Conservation (phyloP, 768 basidiomycete species). For the Leccinum arenicola region DNA sequence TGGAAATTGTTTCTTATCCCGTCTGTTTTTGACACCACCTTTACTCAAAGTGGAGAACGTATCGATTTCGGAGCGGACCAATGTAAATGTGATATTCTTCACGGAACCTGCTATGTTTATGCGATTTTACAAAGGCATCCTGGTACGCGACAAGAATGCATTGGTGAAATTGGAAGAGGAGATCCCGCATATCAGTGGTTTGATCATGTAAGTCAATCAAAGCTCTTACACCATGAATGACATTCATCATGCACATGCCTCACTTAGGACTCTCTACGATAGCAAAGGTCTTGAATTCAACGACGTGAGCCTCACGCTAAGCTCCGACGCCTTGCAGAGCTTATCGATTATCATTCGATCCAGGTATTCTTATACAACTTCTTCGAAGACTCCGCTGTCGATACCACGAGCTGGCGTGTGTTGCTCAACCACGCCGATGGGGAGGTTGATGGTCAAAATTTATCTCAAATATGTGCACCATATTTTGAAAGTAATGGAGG, state of each 20-base stretch:
- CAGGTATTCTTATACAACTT: slow-evolving; percentile 76
- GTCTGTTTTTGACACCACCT: slow-evolving; percentile 9
- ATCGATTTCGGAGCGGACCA: slow-evolving; percentile 66
- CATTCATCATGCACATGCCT: neutral
- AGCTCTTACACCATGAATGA: neutral
- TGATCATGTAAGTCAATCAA: slow-evolving; percentile 48
- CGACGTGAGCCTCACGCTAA: slow-evolving; percentile 9
- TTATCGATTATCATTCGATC: slow-evolving; percentile 1
- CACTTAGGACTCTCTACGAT: slow-evolving; percentile 31
- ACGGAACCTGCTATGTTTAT: neutral
- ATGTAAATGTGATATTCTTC: slow-evolving; percentile 38
- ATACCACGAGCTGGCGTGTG: slow-evolving; percentile 56
- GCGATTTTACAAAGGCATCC: slow-evolving; percentile 45
- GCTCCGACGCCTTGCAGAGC: neutral
- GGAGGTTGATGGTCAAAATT: slow-evolving; percentile 8
- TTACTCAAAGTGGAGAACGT: slow-evolving; percentile 36
- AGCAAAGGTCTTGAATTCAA: slow-evolving; percentile 31
- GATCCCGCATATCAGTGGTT: slow-evolving; percentile 51
- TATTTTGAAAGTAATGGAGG: slow-evolving; percentile 42
- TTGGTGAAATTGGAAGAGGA: slow-evolving; percentile 43
- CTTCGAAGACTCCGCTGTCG: slow-evolving; percentile 60
- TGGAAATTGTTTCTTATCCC: neutral
- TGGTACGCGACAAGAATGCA: slow-evolving; percentile 62
- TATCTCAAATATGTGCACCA: slow-evolving; percentile 34
- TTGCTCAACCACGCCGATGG: slow-evolving; percentile 43